A percentile compares a stretch with the other conserved stretches of the same genome.
These are phyloP conservation scores for Trichothecium roseum DNA, from an alignment of 2,329 filamentous ascomycete genomes.

Conservation along the genomic window DNA sequence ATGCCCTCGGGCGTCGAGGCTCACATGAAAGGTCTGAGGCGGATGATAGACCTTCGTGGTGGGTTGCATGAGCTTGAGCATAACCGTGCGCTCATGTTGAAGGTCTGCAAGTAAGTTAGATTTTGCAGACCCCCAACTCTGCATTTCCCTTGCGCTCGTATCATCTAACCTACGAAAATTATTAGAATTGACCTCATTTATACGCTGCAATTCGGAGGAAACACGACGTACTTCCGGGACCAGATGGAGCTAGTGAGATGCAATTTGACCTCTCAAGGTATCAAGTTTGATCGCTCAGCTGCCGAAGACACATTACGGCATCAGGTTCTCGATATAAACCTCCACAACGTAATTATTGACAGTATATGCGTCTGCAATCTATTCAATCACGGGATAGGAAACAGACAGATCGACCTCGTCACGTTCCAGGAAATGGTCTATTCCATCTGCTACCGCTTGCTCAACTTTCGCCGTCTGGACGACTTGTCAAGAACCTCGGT, in stretches of 20 bases:
- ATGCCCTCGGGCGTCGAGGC: slow-evolving; percentile 9
- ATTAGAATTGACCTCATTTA: slow-evolving; percentile 1
- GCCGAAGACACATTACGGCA: background rate
- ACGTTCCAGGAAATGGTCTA: background rate
- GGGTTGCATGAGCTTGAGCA: slow-evolving; percentile 20
- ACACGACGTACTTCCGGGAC: slow-evolving; percentile 1
- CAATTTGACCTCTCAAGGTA: background rate
- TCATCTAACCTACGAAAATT: too few species aligned
- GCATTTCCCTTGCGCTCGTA: too few species aligned
- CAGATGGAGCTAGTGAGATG: background rate
- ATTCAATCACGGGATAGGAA: background rate
- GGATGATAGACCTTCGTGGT: slow-evolving; percentile 32
- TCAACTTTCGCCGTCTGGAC: background rate
- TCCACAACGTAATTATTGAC: background rate
- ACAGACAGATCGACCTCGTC: background rate
- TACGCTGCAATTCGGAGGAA: slow-evolving; percentile 1
- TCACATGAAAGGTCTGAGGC: slow-evolving; percentile 34
- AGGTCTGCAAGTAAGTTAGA: slow-evolving; percentile 3
- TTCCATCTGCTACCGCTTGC: background rate
- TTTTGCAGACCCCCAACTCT: background rate
- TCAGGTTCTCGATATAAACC: background rate
- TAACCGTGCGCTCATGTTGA: background rate
- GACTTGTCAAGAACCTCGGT: background rate
- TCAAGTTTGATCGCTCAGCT: background rate
- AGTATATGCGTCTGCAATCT: background rate